Conservation (phyloP, 2,329 filamentous ascomycete species). For the Chaetomium sp. region DNA sequence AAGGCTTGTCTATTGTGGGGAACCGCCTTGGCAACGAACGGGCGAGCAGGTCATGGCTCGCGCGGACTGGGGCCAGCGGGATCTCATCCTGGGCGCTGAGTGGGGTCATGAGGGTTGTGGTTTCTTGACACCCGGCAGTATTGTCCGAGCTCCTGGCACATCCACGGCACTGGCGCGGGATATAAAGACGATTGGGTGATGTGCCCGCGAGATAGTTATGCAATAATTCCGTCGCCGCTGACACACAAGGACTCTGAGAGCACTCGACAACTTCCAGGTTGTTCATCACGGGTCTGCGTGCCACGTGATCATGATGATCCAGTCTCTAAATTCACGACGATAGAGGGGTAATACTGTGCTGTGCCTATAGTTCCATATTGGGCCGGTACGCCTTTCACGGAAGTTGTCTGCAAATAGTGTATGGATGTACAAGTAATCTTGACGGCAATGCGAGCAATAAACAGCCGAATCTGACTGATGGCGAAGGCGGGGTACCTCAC, state of each 20-base stretch:
- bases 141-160: neutral
- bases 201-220: neutral
- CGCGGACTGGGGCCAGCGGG: no score
- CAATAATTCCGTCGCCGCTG: no score
- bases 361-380: no score
- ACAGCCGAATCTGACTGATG: neutral
- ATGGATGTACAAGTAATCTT: no score
- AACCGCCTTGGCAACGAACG: conserved; percentile 26
- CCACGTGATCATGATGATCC: neutral
- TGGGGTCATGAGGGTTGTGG: neutral
- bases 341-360: neutral
- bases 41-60: neutral
- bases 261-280: neutral
- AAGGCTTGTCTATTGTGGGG: conserved; percentile 32
- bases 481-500: neutral
- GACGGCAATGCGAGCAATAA: conserved; percentile 2
- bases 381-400: neutral
- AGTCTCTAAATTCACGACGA: neutral
- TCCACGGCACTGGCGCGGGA: neutral
- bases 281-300: neutral
- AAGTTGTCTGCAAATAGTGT: neutral
- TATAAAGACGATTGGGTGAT: neutral
- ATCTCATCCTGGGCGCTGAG: neutral
- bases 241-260: neutral
- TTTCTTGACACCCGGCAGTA: neutral